Percentiles rank a stretch among this genome's conserved stretches.
Conservation (phyloP, 2,329 filamentous ascomycete species). For the Aureobasidium mangrovei region DNA sequence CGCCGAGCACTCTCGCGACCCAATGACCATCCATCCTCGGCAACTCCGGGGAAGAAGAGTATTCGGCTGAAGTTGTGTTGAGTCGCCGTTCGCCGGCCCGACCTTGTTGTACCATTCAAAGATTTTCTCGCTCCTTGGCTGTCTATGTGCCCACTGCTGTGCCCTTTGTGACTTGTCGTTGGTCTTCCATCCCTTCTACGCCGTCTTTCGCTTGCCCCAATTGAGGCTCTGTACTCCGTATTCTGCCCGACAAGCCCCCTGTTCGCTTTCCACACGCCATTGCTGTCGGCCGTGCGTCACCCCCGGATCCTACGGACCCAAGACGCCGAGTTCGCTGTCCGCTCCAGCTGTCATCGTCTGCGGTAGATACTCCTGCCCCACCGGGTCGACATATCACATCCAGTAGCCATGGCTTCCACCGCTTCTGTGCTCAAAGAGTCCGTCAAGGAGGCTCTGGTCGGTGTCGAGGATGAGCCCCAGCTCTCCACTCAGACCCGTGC, state of each 20-base stretch:
- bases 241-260: neutral
- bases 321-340: constrained; percentile 10
- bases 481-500: constrained; percentile 67
- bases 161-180: neutral
- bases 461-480: constrained; percentile 45
- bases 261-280: neutral
- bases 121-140: neutral
- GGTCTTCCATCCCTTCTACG: neutral
- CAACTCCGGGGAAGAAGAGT: neutral
- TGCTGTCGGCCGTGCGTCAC: constrained; percentile 5
- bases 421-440: constrained; percentile 60
- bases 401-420: constrained; percentile 16
- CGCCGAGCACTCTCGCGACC: neutral
- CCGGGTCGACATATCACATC: neutral
- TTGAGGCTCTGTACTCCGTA: neutral
- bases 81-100: constrained; percentile 5
- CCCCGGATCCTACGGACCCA: constrained; percentile 1
- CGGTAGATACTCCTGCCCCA: neutral
- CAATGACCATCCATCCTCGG: neutral
- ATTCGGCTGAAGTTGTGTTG: constrained; percentile 7
- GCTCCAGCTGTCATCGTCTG: constrained; percentile 6
- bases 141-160: neutral
- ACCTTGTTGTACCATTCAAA: constrained; percentile 2
- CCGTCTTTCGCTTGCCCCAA: neutral
- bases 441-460: constrained; percentile 53